Evolutionary conservation across 202 grass and related monocot genomes (phyloP), one percentile per base, ranked within the genome.

Genomic region (Zoysia matrella): DNA sequence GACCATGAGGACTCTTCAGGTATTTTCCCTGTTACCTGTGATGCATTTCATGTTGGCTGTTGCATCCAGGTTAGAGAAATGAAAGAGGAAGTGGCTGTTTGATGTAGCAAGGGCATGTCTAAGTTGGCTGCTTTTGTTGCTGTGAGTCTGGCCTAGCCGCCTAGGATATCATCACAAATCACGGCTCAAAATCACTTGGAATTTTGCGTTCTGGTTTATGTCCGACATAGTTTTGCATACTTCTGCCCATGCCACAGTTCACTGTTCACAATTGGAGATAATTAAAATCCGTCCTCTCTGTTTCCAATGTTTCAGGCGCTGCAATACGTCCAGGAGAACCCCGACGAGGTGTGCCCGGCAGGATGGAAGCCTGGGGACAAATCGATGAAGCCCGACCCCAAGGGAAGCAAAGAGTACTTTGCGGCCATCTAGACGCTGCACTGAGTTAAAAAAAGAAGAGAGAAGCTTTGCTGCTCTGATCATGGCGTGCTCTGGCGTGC

Each of bases 251-350:
- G 45, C 42, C 18, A 4, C 11, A 46, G 2, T 65, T 12, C 49
- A 74, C 3, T 2, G 36, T 16, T 44, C 8, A 49, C 47, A 36
- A 30, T 13, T 9, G 3, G 5, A 42, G 22, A 45, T n/a, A n/a
- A 52, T 43, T 15, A 71, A n/a, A n/a, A 71, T 11, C 7, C 47
- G n/a, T 65, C 18, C 1, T 5, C 13, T 15, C 68, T 43, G 71
- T 84, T 84, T 58, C 45, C 62, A 52, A 57, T 57, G 49, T 87
- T 79, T 65, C 82, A 96, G 93, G 90, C 93, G 4, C 84, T 92
- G 83, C 88, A 90, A 83, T 95, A 93, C 74, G 92, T 98, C 76
- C 92, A 98, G 84, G 92, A 98, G 63, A 98, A 98, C 85, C 90
- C 90, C 4, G 88, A 98, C 51, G 95, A 95, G 92, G 95, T 94